Evolutionary conservation across 2,329 filamentous ascomycete genomes (phyloP).

Genomic region (Pseudopyrenochaeta lycopersici): DNA sequence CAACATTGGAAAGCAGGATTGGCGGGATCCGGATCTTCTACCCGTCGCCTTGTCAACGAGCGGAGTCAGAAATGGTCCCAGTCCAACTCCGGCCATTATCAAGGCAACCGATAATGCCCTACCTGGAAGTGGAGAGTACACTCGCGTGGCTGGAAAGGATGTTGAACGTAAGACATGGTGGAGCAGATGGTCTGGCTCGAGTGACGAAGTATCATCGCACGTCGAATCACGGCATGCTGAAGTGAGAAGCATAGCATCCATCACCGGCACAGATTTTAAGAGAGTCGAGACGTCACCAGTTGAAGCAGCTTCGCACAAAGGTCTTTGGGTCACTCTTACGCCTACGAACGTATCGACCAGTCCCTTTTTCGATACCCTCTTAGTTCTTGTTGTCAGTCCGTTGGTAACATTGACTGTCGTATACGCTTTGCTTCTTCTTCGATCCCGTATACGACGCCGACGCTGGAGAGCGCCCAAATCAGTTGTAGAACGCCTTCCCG

Average conservation of each 20-base stretch:
- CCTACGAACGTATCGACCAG: conserved; percentile 87
- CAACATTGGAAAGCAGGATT: conserved; percentile 85
- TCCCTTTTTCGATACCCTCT: conserved; percentile 93
- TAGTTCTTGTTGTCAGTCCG: conserved; percentile 96
- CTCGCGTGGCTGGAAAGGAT: conserved; percentile 1
- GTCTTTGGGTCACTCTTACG: conserved; percentile 95
- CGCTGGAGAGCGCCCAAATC: conserved; percentile 98
- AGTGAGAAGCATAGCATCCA: conserved; percentile 28
- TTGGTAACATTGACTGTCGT: conserved; percentile 92
- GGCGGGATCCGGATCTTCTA: conserved; percentile 80
- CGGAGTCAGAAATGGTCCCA: background rate
- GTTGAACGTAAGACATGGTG: conserved; percentile 36
- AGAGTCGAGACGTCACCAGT: conserved; percentile 26
- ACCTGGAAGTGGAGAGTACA: conserved; percentile 37
- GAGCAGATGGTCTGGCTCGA: conserved; percentile 31
- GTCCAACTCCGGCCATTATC: conserved; percentile 29
- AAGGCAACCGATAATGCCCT: conserved; percentile 57
- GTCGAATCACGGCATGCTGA: conserved; percentile 12
- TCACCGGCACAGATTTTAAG: conserved; percentile 25
- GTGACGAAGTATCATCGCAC: conserved; percentile 25
- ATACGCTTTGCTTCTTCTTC: conserved; percentile 85
- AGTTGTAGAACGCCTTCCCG: conserved; percentile 91
- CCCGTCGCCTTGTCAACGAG: conserved; percentile 50
- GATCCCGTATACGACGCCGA: conserved; percentile 86
- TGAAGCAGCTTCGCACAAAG: conserved; percentile 67